These are phyloP conservation scores for Globisporangium rhizosaccharum DNA, from an alignment of 352 stramenopile genomes.

Conservation along the genomic window DNA sequence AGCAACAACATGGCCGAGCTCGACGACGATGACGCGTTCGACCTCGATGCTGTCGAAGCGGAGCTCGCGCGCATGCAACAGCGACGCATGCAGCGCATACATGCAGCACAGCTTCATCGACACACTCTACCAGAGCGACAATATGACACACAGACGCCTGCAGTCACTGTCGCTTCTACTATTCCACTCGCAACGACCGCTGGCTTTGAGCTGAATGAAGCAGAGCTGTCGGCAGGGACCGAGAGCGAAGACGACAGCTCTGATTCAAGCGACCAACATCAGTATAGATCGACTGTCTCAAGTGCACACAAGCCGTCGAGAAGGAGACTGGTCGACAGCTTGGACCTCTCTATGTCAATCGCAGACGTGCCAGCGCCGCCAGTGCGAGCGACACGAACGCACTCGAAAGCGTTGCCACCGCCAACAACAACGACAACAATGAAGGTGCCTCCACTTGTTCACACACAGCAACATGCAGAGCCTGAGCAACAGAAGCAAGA, in stretches of 20 bases:
- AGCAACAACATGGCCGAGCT: neutral
- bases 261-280: too few relatives aligned
- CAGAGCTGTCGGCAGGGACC: conserved; percentile 22
- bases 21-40: conserved; percentile 25
- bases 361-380: conserved; percentile 5
- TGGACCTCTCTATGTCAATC: conserved; percentile 48
- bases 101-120: too few relatives aligned
- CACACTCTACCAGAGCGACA: neutral
- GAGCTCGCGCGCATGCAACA: conserved; percentile 26
- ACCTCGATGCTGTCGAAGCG: conserved; percentile 37
- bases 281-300: neutral
- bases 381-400: neutral
- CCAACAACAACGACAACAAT: neutral
- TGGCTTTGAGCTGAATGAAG: conserved; percentile 30
- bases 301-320: conserved; percentile 4
- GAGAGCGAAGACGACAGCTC: conserved; percentile 17
- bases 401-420: neutral
- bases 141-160: neutral
- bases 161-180: neutral
- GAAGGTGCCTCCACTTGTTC: neutral
- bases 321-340: conserved; percentile 34
- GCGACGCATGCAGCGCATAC: conserved; percentile 1
- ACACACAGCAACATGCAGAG: too few relatives aligned
- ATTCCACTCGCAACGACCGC: neutral
- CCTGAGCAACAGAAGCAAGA: too few relatives aligned